Evolutionary conservation across 2,329 filamentous ascomycete species (phyloP), one percentile per base, ranked within the genome.

Genomic region (Xylaria sp.): DNA sequence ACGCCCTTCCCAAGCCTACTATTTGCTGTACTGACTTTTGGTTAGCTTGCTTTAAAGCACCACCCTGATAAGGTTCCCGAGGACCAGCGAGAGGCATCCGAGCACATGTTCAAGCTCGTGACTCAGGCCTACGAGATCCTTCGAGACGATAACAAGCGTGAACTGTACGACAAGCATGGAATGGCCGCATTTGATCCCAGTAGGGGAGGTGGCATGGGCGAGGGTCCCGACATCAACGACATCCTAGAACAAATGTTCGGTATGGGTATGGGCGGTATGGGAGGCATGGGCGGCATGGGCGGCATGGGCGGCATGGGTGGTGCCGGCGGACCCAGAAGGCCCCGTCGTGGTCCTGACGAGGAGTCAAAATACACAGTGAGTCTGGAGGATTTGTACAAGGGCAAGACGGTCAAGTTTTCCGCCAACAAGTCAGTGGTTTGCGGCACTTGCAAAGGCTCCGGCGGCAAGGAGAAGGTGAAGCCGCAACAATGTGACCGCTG

Each of bases 71-170:
- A 99, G 83, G 96, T 97, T 64, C 85, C 94, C 73, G 93, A 95
- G 80, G 89, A 92, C 31, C 89, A 94, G 77, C 91, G 95, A 73
- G 90, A 90, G 77, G 92, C 91, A 72, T 93, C 96, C 67, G 96
- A 98, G 79, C 86, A 90, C 77, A 94, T 90, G 77, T 99, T 99
- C 89, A 99, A 99, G 83, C 84, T 90, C 62, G 90, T 97, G 65
- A 94, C 92, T 67, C 91, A 96, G 82, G 96, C 96, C 73, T 99
- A 99, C 84, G 96, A 99, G 78, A 98, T 99, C 77, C 93, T 99
- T 63, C 91, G 89, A 81, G 95, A 99, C 85, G 95, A 98, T 70
- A 89, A 98, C 69, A 97, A 97, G 80, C 91, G 96, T 76, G 87
- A 92, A 63, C 82, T 96, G 69, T 99, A 99, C 83, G 96, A 99